Evolutionary conservation across 345 rosid species (phyloP).

Genomic region (Euphorbia tirucalli): DNA sequence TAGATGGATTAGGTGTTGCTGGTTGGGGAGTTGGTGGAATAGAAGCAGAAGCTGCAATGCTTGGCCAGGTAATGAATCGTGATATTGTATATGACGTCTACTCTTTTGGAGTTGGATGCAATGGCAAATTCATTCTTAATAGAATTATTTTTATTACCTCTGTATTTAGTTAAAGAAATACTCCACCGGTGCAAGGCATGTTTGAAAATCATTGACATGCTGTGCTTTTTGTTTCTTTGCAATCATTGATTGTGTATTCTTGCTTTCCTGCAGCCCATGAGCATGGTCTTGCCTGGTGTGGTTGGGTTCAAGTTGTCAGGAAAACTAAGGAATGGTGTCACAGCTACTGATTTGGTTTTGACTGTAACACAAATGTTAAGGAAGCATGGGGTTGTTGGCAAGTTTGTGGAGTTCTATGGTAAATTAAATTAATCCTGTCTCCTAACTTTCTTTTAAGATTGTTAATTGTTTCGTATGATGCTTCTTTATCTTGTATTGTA

Average conservation of each 20-base stretch:
- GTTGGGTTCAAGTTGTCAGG: conserved; percentile 84
- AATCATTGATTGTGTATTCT: conserved; percentile 6
- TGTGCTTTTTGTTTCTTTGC: conserved; percentile 1
- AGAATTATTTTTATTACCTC: background rate
- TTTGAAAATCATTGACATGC: background rate
- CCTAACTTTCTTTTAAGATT: background rate
- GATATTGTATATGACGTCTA: background rate
- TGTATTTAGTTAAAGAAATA: background rate
- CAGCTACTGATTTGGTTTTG: conserved; percentile 92
- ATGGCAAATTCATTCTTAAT: background rate
- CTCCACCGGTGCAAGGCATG: background rate
- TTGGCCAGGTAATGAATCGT: conserved; percentile 72
- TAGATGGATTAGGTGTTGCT: conserved; percentile 96
- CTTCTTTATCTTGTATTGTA: conserved; percentile 8
- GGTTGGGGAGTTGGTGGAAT: conserved; percentile 99
- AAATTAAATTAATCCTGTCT: background rate
- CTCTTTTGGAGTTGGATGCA: background rate
- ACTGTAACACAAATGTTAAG: conserved; percentile 92
- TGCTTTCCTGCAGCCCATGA: conserved; percentile 72
- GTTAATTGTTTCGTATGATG: background rate
- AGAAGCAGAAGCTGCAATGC: conserved; percentile 97
- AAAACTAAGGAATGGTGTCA: conserved; percentile 79
- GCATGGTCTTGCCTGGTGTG: conserved; percentile 98
- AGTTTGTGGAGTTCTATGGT: conserved; percentile 89
- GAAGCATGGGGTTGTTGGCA: conserved; percentile 97